Evolutionary conservation across 2,329 filamentous ascomycete genomes (phyloP).

Genomic region (Dactylellina cionopaga): DNA sequence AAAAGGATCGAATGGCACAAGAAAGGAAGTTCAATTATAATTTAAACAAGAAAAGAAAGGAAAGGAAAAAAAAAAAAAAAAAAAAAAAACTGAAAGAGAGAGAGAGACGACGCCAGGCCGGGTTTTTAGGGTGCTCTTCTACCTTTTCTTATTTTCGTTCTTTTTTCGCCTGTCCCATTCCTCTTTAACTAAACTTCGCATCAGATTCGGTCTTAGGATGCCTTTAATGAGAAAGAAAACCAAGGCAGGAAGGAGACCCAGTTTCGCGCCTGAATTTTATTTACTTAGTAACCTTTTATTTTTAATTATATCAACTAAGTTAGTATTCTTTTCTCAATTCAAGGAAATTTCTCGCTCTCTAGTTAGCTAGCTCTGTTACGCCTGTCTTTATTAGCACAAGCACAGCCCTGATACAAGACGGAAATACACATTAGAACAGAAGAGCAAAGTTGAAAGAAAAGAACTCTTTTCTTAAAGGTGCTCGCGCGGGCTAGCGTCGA

Average conservation of each 20-base stretch:
- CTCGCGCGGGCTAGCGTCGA: conserved; percentile 30
- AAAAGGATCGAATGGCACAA: conserved; percentile 51
- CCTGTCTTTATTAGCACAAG: conserved; percentile 43
- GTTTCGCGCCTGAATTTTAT: conserved; percentile 45
- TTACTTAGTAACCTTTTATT: neutral
- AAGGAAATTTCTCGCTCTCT: too few relatives aligned
- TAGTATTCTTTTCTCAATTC: neutral
- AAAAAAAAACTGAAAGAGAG: too few relatives aligned
- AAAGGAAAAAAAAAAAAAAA: too few relatives aligned
- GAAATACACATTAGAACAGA: conserved; percentile 38
- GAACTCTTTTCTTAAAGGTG: conserved; percentile 34
- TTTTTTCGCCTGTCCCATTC: too few relatives aligned
- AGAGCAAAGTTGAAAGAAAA: conserved; percentile 17
- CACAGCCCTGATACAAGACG: conserved; percentile 51
- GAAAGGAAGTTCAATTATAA: conserved; percentile 53
- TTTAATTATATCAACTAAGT: neutral
- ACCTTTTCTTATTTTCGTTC: conserved; percentile 10
- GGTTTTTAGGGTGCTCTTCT: conserved; percentile 20
- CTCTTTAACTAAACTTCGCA: conserved; percentile 28
- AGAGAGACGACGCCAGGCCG: conserved; percentile 7
- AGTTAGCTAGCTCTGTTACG: conserved; percentile 9
- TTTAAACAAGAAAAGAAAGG: conserved; percentile 38
- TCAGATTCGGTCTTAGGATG: conserved; percentile 24
- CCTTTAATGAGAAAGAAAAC: conserved; percentile 33
- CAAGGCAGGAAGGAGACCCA: conserved; percentile 50